Conservation (phyloP, 768 basidiomycete species). For the Cyclocybe aegerita region DNA sequence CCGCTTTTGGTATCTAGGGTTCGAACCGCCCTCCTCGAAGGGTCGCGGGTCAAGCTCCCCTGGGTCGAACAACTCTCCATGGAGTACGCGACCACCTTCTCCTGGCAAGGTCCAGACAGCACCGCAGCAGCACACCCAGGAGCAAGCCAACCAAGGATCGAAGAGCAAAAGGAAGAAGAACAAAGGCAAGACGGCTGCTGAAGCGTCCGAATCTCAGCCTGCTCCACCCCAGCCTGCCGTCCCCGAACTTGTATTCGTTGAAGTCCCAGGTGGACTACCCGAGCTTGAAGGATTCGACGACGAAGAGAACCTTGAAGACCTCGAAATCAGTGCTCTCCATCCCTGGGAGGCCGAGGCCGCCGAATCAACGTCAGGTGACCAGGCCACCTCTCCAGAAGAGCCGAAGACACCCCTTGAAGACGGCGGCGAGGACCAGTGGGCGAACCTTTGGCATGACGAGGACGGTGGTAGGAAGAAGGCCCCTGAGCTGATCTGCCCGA, state of each 20-base stretch:
- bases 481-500: constrained; percentile 20
- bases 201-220: no score
- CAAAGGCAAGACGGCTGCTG: no score
- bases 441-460: constrained; percentile 17
- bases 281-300: not conserved
- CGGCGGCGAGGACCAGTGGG: not conserved
- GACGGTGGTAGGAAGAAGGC: constrained; percentile 21
- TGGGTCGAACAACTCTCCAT: no score
- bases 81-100: no score
- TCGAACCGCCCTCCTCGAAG: no score
- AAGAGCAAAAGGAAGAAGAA: no score
- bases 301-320: not conserved
- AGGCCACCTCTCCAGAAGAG: not conserved
- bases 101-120: no score
- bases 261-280: not conserved
- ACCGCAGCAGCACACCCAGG: no score
- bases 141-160: no score
- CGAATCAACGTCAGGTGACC: not conserved
- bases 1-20: no score
- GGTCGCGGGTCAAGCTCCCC: no score
- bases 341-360: not conserved
- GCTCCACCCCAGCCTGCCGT: not conserved
- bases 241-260: not conserved
- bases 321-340: not conserved
- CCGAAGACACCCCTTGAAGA: constrained; percentile 7